Base-by-base conservation (phyloP, 2,329 filamentous ascomycete genomes). In the Pseudocercospora crystallina region DNA sequence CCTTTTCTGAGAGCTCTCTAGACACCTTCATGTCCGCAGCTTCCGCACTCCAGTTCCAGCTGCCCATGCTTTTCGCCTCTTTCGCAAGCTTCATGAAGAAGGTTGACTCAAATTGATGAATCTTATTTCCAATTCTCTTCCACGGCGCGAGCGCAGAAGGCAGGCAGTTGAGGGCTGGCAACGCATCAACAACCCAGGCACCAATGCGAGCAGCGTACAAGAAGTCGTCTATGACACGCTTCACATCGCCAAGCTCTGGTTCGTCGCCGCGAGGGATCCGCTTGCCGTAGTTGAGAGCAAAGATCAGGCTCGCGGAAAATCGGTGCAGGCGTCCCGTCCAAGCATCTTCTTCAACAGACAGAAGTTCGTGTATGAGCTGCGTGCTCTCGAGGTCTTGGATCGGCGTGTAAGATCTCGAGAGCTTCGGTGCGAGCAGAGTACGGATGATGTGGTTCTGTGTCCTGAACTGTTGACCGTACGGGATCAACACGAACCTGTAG, bases 341-440 rank as follows among this genome's bases (percentile, higher is more conserved):
- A 7, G 20, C 20, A 26, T 26, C 20, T 26, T 26, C 20, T 26
- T 26, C 7, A 26, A 26, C 7, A 7, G 7, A 26, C 4, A 81
- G 57, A 13, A 83, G 63, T 5, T 76, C 74, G 38, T 68, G 53
- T 14, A 80, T 65, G 78, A 83, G 78, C 43, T 76, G 73, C 58
- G 76, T 79, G 62, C 76, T 79, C 61, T 83, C 80, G 2, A 82
- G 69, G 41, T 77, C 72, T 56, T 82, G 79, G 55, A 81, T 82
- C 2, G 76, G 72, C 2, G 81, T 71, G 50, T 83, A 84, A 10
- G 51, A 53, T 14, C 35, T 36, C 3, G 76, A 71, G 1, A 72
- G 69, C 0, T 67, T 73, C 44, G 76, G 62, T 54, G 80, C 78
- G 26, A 81, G 72, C 1, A 78, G 67, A 2, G 64, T 67, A 58